Percentiles rank a stretch among this genome's conserved stretches.
Conservation (phyloP, 257 asterid species). For the Gentiana straminea region DNA sequence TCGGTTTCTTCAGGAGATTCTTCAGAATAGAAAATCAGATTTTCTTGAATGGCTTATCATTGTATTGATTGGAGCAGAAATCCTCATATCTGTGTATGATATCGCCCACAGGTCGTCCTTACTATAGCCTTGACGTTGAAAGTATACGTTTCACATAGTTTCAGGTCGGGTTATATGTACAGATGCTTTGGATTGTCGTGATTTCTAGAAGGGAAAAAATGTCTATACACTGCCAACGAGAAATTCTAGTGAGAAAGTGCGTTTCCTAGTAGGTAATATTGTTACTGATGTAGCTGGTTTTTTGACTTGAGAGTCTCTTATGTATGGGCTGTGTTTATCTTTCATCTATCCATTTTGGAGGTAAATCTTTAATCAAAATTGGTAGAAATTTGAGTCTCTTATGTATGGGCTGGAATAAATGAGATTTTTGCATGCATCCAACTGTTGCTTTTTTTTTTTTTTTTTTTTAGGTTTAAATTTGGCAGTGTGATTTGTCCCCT, state of each 20-base stretch:
- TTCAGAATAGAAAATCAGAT: constrained; percentile 91
- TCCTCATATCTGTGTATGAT: constrained; percentile 76
- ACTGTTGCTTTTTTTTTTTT: too few relatives aligned
- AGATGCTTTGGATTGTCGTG: constrained; percentile 1
- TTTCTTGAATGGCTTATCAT: constrained; percentile 94
- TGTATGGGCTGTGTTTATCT: too few relatives aligned
- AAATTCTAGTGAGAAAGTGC: not conserved
- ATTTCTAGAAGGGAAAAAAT: not conserved
- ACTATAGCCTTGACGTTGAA: constrained; percentile 8
- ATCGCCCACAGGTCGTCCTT: constrained; percentile 52
- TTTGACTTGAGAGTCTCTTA: too few relatives aligned
- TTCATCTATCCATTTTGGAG: too few relatives aligned
- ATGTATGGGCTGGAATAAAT: too few relatives aligned
- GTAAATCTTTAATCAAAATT: too few relatives aligned
- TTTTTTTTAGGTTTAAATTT: too few relatives aligned
- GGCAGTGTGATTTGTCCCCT: too few relatives aligned
- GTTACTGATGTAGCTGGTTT: too few relatives aligned
- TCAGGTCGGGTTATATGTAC: not conserved
- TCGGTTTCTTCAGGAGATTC: constrained; percentile 89
- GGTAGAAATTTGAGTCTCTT: too few relatives aligned
- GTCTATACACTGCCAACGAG: too few relatives aligned
- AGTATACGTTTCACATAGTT: not conserved
- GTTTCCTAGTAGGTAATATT: not conserved
- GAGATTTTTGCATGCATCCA: too few relatives aligned
- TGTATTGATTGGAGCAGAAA: constrained; percentile 84